Percentiles rank a stretch among this genome's conserved stretches.
Conservation (phyloP, 371 early-diverging fungal genomes). For the Gilbertella persicaria region DNA sequence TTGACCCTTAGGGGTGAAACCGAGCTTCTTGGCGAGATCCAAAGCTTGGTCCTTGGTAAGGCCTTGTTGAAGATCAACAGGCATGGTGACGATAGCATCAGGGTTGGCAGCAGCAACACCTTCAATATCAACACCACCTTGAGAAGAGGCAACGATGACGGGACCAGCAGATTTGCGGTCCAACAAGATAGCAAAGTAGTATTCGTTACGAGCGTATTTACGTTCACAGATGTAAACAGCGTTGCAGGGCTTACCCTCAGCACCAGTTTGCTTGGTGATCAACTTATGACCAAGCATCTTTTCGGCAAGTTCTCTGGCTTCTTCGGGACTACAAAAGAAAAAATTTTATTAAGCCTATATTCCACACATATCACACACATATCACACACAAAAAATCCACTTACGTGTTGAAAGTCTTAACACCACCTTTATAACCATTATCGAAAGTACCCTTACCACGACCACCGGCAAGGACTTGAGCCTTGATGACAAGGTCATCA, state of each 20-base stretch:
- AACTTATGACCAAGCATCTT: slow-evolving; percentile 98
- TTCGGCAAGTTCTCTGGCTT: slow-evolving; percentile 85
- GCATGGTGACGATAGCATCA: slow-evolving; percentile 86
- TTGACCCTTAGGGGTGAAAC: slow-evolving; percentile 82
- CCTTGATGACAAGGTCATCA: slow-evolving; percentile 95
- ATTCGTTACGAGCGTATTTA: slow-evolving; percentile 93
- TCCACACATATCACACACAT: neutral
- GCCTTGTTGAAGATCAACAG: slow-evolving; percentile 77
- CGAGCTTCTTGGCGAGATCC: slow-evolving; percentile 78
- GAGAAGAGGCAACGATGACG: slow-evolving; percentile 92
- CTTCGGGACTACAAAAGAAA: slow-evolving; percentile 67
- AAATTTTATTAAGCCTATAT: slow-evolving; percentile 3
- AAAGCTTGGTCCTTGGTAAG: slow-evolving; percentile 65
- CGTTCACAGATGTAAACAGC: slow-evolving; percentile 94
- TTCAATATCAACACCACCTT: slow-evolving; percentile 99
- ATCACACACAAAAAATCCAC: slow-evolving; percentile 24
- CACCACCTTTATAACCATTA: slow-evolving; percentile 96
- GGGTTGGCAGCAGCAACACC: slow-evolving; percentile 93
- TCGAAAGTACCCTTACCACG: slow-evolving; percentile 98
- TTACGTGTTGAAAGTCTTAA: slow-evolving; percentile 90
- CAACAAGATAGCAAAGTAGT: slow-evolving; percentile 98
- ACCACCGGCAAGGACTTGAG: slow-evolving; percentile 98
- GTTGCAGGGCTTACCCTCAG: slow-evolving; percentile 94
- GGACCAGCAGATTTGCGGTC: slow-evolving; percentile 95
- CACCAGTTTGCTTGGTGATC: slow-evolving; percentile 98